Evolutionary conservation across 306 rosid species (phyloP), one percentile per base, ranked within the genome.

Genomic region (Prunus fruticosa): DNA sequence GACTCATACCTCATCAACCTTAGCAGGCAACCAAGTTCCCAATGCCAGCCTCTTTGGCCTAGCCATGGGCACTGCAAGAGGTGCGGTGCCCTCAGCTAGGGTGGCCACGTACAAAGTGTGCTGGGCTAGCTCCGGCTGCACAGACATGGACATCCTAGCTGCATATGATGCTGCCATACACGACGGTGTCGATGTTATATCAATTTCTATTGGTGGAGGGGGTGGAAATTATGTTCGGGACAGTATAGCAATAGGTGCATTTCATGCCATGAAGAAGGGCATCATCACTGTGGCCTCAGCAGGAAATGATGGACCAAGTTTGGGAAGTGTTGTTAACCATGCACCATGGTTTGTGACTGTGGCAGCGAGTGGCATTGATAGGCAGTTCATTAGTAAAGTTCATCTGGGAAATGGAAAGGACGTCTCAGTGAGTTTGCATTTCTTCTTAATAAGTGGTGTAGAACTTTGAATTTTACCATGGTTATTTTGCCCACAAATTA

Each of bases 341-440:
- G 98, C 97, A 1, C 98, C 98, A 2, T 94, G 98, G 98, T 71
- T 94, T 7, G 76, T 94, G 4, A 95, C 98, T 0, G 96, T 95
- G n/a, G 97, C 88, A 19, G 98, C 98, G 22, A 89, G 96, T 75
- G 90, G 90, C 61, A 88, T 90, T 80, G 97, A 92, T 75, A 89
- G 97, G 87, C 73, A 70, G 68, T 92, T 95, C 81, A 75, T 38
- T 27, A 90, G 86, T 79, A 81, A 66, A 34, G 74, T 95, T 50
- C 80, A 79, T 76, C 76, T 95, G 84, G 97, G 98, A 15, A 90
- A 76, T 80, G 92, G 93, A 51, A 79, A 84, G 73, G 85, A 79
- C 80, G 45, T 92, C 82, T 72, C 83, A 2, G 97, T 90, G 80
- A 91, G 96, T 87, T 32, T 22, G 10, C 76, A 51, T 71, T 50